Base-by-base conservation (phyloP, 1,284 basidiomycete species). In the Ceratobasidium sp. region DNA sequence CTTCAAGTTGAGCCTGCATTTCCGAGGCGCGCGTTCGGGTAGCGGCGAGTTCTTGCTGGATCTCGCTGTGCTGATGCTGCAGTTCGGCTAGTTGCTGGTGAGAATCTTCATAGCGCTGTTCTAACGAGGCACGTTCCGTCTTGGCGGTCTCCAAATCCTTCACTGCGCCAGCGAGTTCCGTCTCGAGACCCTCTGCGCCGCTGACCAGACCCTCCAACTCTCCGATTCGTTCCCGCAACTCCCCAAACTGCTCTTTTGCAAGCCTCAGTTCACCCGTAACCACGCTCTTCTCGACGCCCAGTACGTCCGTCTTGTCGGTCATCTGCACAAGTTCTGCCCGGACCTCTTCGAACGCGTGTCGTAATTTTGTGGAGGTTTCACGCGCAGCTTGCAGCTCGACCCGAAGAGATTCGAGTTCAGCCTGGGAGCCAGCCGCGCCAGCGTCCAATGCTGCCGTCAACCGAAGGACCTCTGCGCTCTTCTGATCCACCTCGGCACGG, bases 211-310 rank as follows among this genome's bases (percentile, higher is more conserved):
- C 59, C 23, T 74, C 71, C 26, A 74, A 17, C 26, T 64, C 59
- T 15, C 15, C 26, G 6, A 74, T 54, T 15, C 71, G 42, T n/a
- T 74, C 71, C 10, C 61, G 23, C 28, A 64, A 17, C 48, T 74
- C 71, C 23, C 71, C 71, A 64, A 65, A 26, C 48, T 74, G 71
- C 38, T 74, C 71, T 61, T 33, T 74, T 13, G 71, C 71, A 20
- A 65, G 28, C 28, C 71, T 26, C 59, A 74, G 33, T 33, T 74
- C 71, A 9, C 71, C 71, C 28, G 71, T 26, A 23, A 74, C 48
- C 15, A 74, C 71, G 23, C 71, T 74, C 61, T 74, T 74, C 48
- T 74, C 71, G n/a, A 74, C 71, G 20, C 71, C 59, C 59, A 61
- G 46, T 23, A 74, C 40, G 46, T 74, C 71, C 13, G 46, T 46